phyloP scores from a whole-genome alignment of 371 early-diverging fungal species.

The Mortierella sp. region DNA sequence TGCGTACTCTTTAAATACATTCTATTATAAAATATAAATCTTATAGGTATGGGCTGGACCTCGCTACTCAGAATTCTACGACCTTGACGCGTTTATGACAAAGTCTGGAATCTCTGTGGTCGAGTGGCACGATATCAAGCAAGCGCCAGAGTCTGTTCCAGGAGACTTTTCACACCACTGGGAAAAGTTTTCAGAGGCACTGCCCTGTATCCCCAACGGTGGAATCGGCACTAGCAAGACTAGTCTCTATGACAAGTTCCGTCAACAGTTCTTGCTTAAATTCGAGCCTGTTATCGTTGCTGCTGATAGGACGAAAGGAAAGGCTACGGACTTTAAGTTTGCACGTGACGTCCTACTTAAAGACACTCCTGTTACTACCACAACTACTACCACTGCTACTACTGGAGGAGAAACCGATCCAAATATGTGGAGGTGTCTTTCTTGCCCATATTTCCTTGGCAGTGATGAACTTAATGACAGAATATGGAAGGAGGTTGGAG shows the following conservation, averaged over 20 bases:
- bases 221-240: conserved; percentile 30
- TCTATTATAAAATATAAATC: too few species aligned
- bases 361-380: neutral
- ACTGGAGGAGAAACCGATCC: neutral
- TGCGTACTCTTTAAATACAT: too few species aligned
- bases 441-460: conserved; percentile 41
- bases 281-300: conserved; percentile 4
- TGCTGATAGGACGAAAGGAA: conserved; percentile 29
- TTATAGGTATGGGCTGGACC: conserved; percentile 47
- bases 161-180: conserved; percentile 15
- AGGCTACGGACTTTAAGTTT: conserved; percentile 12
- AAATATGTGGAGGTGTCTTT: conserved; percentile 41
- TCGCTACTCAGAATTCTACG: conserved; percentile 46
- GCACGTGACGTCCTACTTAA: conserved; percentile 41
- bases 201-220: conserved; percentile 38
- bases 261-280: conserved; percentile 45
- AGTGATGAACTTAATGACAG: conserved; percentile 14
- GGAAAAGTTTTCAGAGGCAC: conserved; percentile 33
- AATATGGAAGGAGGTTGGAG: conserved; percentile 34
- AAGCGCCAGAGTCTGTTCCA: conserved; percentile 30
- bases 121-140: conserved; percentile 52
- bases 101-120: conserved; percentile 38
- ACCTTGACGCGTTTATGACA: conserved; percentile 20
- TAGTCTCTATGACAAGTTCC: conserved; percentile 42
- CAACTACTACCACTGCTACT: neutral